phyloP scores from a whole-genome alignment of 306 rosid genomes.

The Gynostemma pentaphyllum region DNA sequence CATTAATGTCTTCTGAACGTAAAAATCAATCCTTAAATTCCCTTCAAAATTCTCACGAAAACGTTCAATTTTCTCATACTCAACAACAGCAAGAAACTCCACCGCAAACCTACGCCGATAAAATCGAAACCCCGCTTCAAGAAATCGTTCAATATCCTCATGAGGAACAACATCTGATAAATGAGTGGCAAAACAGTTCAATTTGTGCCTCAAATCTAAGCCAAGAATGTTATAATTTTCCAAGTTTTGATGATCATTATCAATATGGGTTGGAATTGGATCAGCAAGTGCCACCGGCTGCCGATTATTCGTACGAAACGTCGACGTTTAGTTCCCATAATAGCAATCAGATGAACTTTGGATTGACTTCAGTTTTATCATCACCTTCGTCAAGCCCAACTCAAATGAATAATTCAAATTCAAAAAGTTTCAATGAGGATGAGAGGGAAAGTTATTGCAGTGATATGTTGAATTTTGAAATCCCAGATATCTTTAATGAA shows the following conservation, averaged over 20 bases:
- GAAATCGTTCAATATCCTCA: conserved; percentile 23
- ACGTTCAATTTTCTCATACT: conserved; percentile 19
- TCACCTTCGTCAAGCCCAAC: conserved; percentile 75
- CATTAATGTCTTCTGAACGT: conserved; percentile 37
- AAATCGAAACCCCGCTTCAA: conserved; percentile 19
- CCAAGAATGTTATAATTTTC: conserved; percentile 19
- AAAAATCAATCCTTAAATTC: conserved; percentile 13
- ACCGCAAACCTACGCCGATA: too few species aligned
- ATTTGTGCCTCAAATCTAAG: conserved; percentile 15
- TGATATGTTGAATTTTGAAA: conserved; percentile 49
- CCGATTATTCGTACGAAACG: conserved; percentile 30
- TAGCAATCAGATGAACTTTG: conserved; percentile 23
- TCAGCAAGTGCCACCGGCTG: conserved; percentile 13
- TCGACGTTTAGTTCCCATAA: conserved; percentile 29
- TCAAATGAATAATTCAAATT: conserved; percentile 59
- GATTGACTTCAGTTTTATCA: conserved; percentile 51
- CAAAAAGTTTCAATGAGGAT: conserved; percentile 51
- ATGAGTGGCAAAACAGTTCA: conserved; percentile 28
- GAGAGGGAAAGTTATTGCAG: conserved; percentile 73
- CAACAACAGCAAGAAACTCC: conserved; percentile 22
- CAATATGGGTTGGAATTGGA: too few species aligned
- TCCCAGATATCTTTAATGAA: conserved; percentile 40
- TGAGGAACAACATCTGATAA: conserved; percentile 20
- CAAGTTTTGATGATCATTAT: conserved; percentile 19
- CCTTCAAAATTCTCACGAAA: conserved; percentile 19